Evolutionary conservation across 192 early-diverging fungal genomes (phyloP).

Genomic region (Backusella liffmaniae): DNA sequence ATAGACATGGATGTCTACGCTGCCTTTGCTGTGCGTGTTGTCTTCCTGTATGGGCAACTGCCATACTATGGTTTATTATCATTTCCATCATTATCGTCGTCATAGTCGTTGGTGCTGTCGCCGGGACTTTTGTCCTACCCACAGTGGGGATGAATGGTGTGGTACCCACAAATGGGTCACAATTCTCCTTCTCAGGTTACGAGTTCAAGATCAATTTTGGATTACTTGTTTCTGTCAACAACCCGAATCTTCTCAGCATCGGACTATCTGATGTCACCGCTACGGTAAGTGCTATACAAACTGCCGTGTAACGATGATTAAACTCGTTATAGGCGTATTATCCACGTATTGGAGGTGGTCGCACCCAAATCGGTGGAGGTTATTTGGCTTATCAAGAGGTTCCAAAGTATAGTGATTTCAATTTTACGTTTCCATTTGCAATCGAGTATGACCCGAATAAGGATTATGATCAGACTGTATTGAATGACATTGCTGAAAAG

Average conservation of each 20-base stretch:
- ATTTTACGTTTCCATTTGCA: conserved; percentile 45
- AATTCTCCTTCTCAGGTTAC: conserved; percentile 22
- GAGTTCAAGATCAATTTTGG: conserved; percentile 35
- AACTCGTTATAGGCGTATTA: conserved; percentile 46
- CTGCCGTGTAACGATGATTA: background rate
- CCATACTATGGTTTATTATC: conserved; percentile 30
- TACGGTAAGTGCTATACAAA: conserved; percentile 34
- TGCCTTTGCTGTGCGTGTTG: conserved; percentile 37
- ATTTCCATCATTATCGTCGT: conserved; percentile 39
- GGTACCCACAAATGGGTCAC: conserved; percentile 5
- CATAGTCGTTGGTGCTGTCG: conserved; percentile 33
- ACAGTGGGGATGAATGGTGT: conserved; percentile 37
- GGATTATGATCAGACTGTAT: conserved; percentile 37
- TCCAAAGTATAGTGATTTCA: conserved; percentile 27
- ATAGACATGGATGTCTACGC: conserved; percentile 24
- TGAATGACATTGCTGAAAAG: conserved; percentile 41
- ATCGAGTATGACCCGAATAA: conserved; percentile 37
- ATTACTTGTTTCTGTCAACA: conserved; percentile 35
- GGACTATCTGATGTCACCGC: conserved; percentile 43
- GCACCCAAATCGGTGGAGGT: conserved; percentile 46
- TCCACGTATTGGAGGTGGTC: conserved; percentile 27
- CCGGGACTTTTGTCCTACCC: conserved; percentile 40
- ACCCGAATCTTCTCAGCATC: conserved; percentile 44
- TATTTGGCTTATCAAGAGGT: conserved; percentile 36
- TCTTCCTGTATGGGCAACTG: conserved; percentile 28